Base-by-base conservation (phyloP, 345 rosid genomes). In the Iberis pinnata region DNA sequence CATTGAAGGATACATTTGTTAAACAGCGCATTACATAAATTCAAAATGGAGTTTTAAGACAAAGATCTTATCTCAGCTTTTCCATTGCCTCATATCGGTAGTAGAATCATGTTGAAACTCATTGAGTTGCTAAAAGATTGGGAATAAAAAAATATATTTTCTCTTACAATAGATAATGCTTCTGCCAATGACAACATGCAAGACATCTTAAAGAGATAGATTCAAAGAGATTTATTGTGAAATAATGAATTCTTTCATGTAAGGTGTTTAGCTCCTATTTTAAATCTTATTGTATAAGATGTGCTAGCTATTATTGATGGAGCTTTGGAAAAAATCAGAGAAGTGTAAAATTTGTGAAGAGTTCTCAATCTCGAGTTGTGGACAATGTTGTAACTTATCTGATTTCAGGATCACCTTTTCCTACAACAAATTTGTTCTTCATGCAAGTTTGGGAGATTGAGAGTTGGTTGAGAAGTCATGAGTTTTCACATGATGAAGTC, bases 161-260 rank as follows among this genome's bases (percentile, higher is more conserved):
- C 50, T 26, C 5, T 25, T 7, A 46, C 36, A 8, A 18, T 46
- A 4, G 51, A 46, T 7, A 46, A 46, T 0, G 36, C 19, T 3
- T 24, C 35, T 13, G 18, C 51, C 4, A 49, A 49, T 49, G 53
- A 29, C 16, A 49, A 5, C 15, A 49, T 49, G 53, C 54, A 49
- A 31, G 24, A 2, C 6, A 17, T 29, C 17, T 32, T 32, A 11
- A 49, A 49, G 16, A 11, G 25, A 6, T 17, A 26, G 7, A 6
- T 49, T 4, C 16, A 32, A 4, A 49, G 12, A 18, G 2, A 49
- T 12, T 49, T 32, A 6, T 22, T 49, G 10, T 18, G 29, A 6
- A 49, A 17, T 16, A 16, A 25, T 12, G 18, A 16, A 25, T 1
- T 47, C 4, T 27, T 26, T 8, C 32, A 44, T 22, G 32, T 24